Evolutionary conservation across 2,329 filamentous ascomycete species (phyloP).

Genomic region (Colletotrichum aenigma): DNA sequence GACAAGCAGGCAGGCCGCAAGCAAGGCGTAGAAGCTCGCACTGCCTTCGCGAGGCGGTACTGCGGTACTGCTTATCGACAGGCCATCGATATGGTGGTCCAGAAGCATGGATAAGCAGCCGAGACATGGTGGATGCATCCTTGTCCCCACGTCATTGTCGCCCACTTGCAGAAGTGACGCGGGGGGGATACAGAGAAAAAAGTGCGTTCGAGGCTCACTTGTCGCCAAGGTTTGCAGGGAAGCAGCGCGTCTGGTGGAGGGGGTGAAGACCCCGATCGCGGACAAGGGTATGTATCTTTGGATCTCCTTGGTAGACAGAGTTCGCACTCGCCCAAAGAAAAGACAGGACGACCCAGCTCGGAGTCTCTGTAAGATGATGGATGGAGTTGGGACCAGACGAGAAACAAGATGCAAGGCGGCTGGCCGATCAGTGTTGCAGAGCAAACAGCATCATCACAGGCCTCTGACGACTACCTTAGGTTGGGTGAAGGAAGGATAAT

Average conservation of each 20-base stretch:
- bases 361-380: neutral
- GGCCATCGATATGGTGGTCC: neutral
- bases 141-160: constrained; percentile 14
- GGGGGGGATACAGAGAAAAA: neutral
- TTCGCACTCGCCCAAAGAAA: neutral
- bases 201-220: neutral
- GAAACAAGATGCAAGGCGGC: neutral
- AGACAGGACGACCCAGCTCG: neutral
- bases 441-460: neutral
- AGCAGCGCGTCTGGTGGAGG: neutral
- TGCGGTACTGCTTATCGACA: neutral
- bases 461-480: neutral
- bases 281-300: neutral
- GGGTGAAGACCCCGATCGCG: neutral
- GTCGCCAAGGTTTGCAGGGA: neutral
- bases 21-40: neutral
- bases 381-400: neutral
- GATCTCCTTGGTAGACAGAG: neutral
- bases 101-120: neutral
- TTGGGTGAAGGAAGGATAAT: neutral
- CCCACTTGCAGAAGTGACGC: neutral
- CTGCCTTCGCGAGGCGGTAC: neutral
- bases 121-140: neutral
- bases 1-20: neutral
- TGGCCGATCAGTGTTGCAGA: neutral